These are phyloP conservation scores for Boletellus dicymbophilus DNA, from an alignment of 1,284 basidiomycete genomes.

Conservation along the genomic window DNA sequence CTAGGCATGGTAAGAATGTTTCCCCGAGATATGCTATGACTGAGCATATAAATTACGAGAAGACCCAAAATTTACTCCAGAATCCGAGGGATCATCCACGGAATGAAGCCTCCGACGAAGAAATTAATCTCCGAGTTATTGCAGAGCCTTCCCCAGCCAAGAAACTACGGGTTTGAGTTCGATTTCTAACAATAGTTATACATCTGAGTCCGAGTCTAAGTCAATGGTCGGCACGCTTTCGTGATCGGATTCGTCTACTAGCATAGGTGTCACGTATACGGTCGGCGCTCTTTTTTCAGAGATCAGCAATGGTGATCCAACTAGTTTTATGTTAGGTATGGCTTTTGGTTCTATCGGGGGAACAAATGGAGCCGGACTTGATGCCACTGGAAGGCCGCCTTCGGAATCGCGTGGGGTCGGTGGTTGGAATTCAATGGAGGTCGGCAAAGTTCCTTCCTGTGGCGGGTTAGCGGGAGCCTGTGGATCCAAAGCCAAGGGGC, in stretches of 20 bases:
- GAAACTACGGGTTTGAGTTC: conserved; percentile 18
- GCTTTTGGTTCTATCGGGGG: background rate
- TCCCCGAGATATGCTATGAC: conserved; percentile 1
- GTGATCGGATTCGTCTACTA: conserved; percentile 42
- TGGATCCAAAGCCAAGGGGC: background rate
- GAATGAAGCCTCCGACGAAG: conserved; percentile 48
- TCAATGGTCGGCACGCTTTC: conserved; percentile 57
- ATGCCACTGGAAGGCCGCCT: background rate
- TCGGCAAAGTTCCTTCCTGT: background rate
- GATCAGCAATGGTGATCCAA: background rate
- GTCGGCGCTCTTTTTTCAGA: conserved; percentile 8
- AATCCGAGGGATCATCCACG: conserved; percentile 8
- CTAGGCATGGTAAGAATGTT: conserved; percentile 46
- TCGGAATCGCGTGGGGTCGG: conserved; percentile 1
- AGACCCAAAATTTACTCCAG: conserved; percentile 26
- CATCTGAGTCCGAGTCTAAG: conserved; percentile 51
- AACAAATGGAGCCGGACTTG: background rate
- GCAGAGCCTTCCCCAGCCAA: conserved; percentile 22
- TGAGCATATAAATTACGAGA: background rate
- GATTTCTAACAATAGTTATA: background rate
- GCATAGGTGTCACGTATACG: conserved; percentile 10
- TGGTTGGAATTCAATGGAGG: background rate
- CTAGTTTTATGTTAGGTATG: background rate
- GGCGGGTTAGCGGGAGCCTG: background rate
- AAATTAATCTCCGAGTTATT: conserved; percentile 21